A percentile compares a stretch with the other conserved stretches of the same genome.
These are phyloP conservation scores for Plantago major DNA, from an alignment of 257 asterid genomes.

Conservation along the genomic window DNA sequence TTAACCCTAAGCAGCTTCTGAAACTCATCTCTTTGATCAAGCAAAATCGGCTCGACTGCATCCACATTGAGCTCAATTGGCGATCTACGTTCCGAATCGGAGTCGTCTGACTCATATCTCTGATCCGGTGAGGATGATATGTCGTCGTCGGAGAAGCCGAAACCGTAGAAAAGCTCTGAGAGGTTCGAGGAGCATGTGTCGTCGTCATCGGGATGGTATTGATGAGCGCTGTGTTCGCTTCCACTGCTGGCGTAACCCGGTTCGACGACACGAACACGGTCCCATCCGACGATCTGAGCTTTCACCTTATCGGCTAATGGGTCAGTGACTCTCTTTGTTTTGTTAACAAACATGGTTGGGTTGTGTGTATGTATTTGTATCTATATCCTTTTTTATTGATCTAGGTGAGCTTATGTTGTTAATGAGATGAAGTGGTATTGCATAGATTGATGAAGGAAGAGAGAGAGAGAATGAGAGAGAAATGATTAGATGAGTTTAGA, in stretches of 20 bases:
- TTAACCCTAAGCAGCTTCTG: slow-evolving; percentile 28
- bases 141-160: slow-evolving; percentile 24
- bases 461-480: no score
- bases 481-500: no score
- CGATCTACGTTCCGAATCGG: slow-evolving; percentile 34
- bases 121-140: slow-evolving; percentile 6
- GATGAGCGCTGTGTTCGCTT: slow-evolving; percentile 56
- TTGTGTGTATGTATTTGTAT: no score
- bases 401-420: no score
- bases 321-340: slow-evolving; percentile 50
- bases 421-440: no score
- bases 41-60: slow-evolving; percentile 20
- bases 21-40: slow-evolving; percentile 35
- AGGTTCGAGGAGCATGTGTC: slow-evolving; percentile 36
- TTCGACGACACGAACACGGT: slow-evolving; percentile 4
- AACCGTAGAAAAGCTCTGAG: slow-evolving; percentile 46
- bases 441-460: no score
- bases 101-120: slow-evolving; percentile 8
- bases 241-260: slow-evolving; percentile 68
- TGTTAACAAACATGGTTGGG: slow-evolving; percentile 30
- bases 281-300: slow-evolving; percentile 59
- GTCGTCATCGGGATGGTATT: slow-evolving; percentile 27
- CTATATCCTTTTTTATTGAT: no score
- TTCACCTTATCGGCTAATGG: slow-evolving; percentile 44
- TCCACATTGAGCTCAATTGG: slow-evolving; percentile 20